Evolutionary conservation across 176 grass and related monocot species (phyloP).

Genomic region (Hyparrhenia diplandra): DNA sequence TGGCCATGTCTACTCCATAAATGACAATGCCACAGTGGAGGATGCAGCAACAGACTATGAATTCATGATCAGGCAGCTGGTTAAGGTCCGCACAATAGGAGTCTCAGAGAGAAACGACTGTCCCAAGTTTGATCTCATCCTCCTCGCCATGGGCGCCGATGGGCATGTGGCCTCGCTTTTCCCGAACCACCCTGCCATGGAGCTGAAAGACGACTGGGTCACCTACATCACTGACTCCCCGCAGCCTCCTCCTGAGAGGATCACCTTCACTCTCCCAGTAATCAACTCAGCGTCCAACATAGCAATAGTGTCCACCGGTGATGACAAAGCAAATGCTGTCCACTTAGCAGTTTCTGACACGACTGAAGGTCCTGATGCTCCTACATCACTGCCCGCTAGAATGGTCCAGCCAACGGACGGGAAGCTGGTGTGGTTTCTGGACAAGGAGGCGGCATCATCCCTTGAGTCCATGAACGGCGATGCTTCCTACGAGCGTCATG

Average conservation of each 20-base stretch:
- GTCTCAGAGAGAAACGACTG: slow-evolving; percentile 75
- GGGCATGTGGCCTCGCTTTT: slow-evolving; percentile 87
- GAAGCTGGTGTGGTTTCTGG: slow-evolving; percentile 82
- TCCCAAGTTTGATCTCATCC: slow-evolving; percentile 79
- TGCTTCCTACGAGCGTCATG: not conserved
- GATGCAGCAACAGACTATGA: slow-evolving; percentile 71
- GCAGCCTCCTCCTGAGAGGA: slow-evolving; percentile 68
- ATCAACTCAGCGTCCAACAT: slow-evolving; percentile 93
- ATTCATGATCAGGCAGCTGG: slow-evolving; percentile 83
- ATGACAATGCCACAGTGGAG: slow-evolving; percentile 67
- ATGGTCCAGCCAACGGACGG: slow-evolving; percentile 68
- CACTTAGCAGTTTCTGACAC: slow-evolving; percentile 29
- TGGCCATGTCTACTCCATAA: slow-evolving; percentile 82
- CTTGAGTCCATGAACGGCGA: slow-evolving; percentile 7
- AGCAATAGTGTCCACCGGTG: slow-evolving; percentile 51
- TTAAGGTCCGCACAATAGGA: slow-evolving; percentile 62
- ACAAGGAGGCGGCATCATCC: slow-evolving; percentile 54
- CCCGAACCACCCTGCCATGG: slow-evolving; percentile 54
- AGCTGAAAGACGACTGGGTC: slow-evolving; percentile 69
- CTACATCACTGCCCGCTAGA: slow-evolving; percentile 35
- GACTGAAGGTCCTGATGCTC: slow-evolving; percentile 16
- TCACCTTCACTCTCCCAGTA: slow-evolving; percentile 85
- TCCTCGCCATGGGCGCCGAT: slow-evolving; percentile 63
- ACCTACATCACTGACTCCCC: slow-evolving; percentile 86
- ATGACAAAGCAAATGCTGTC: slow-evolving; percentile 44